Evolutionary conservation across 495 filamentous ascomycete species (phyloP).

Genomic region (Talaromyces ruber): DNA sequence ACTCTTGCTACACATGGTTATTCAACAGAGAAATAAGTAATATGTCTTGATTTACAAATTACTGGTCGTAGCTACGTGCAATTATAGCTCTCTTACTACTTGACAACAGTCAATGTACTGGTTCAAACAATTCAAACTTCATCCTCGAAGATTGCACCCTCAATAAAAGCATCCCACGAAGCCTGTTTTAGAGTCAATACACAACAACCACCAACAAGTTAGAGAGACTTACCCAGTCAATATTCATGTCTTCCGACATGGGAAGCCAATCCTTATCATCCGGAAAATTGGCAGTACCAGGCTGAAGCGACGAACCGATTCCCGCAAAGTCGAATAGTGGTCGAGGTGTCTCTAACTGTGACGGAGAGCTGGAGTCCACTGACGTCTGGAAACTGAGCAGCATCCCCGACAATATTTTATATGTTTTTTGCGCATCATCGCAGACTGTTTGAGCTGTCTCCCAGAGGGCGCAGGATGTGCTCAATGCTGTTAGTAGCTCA

Average conservation of each 20-base stretch:
- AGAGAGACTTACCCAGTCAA: slow-evolving; percentile 5
- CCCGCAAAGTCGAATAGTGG: neutral
- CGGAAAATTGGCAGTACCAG: neutral
- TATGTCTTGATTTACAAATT: neutral
- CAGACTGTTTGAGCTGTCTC: neutral
- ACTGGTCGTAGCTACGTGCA: neutral
- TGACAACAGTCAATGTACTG: neutral
- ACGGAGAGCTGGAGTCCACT: neutral
- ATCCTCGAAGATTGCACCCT: neutral
- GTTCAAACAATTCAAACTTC: neutral
- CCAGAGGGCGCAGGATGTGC: neutral
- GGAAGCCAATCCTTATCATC: neutral
- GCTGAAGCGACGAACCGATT: neutral
- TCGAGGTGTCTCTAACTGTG: neutral
- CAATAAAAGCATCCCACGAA: slow-evolving; percentile 7
- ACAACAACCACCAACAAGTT: neutral
- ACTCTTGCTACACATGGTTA: neutral
- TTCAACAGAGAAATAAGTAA: neutral
- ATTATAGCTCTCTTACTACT: neutral
- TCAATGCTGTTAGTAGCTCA: neutral
- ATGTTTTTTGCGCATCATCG: neutral
- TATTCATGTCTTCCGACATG: neutral
- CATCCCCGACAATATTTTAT: neutral
- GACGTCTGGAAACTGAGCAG: neutral
- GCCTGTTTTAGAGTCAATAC: neutral